Evolutionary conservation across 2,329 filamentous ascomycete genomes (phyloP), one percentile per base, ranked within the genome.

Genomic region (Metarhizium guizhouense): DNA sequence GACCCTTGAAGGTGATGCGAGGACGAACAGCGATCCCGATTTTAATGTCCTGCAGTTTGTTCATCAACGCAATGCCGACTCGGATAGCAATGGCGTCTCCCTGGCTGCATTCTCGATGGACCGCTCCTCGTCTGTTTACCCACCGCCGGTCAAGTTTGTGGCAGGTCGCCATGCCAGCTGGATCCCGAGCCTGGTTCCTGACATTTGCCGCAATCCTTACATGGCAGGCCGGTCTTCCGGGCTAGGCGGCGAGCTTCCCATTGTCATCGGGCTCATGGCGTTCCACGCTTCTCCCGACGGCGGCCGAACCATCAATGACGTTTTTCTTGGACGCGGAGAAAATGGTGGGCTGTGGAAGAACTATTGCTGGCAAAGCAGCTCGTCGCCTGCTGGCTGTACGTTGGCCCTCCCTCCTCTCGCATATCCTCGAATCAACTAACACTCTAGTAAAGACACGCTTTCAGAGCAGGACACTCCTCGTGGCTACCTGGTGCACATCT

Each of bases 241-340:
- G 0, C 66, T 76, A 1, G 64, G 67, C 1, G 73, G 73, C 16
- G 65, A 72, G n/a, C 53, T 76, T 13, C 60, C 66, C 3, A 67
- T 74, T 6, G 60, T 76, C 11, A 59, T 76, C 3, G 73, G 67
- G 1, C 58, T 76, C n/a, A 73, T 75, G 69, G 71, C 70, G 1
- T 67, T 74, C 43, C 53, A 57, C 11, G 38, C 54, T 16, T 14
- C 45, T 6, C 25, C 36, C 2, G 25, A 36, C 32, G 20, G 5
- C 48, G 20, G 55, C 40, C 38, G 45, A 30, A 54, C 18, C 30
- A n/a, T 57, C 20, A 29, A 55, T 11, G 49, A 57, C 5, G 56
- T 57, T 2, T 57, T 57, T 34, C 34, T 57, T 10, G 56, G 56
- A 3, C 51, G 45, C 3, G 45, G 30, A 4, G 62, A 60, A 25